Base-by-base conservation (phyloP, 1,284 basidiomycete genomes). In the Entoloma clypeatum region DNA sequence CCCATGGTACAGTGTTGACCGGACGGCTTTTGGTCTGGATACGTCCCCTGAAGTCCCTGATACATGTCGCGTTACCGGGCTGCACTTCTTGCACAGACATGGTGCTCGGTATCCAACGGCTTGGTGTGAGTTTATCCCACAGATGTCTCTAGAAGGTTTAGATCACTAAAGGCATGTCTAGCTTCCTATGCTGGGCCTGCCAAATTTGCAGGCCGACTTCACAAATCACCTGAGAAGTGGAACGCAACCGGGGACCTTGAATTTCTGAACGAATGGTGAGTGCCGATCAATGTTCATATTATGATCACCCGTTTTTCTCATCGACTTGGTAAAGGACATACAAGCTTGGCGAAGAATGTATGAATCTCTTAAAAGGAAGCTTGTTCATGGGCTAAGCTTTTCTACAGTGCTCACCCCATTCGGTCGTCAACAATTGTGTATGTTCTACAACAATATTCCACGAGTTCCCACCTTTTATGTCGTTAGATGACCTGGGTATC, bases 1-100 rank as follows among this genome's bases (percentile, higher is more conserved):
- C 0, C 90, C 90, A 6, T 91, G 87, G 85, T 89, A 84, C 60
- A 87, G 82, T 43, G 80, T 89, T 31, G 68, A 69, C n/a, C 69
- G 67, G 21, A 75, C 70, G 7, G 67, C 74, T 2, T 92, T 90
- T 61, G 89, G 90, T 1, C 53, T 91, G 6, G 71, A 85, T 53
- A 81, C 88, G 0, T 71, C 75, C 7, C 81, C 86, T 0, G 74
- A 78, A 28, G 65, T 80, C 1, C 90, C 90, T 5, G 71, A 81
- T 21, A 72, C 69, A 3, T 92, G 90, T 59, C 63, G 67, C 7
- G 64, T 92, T 33, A 85, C 77, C 27, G 86, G 82, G 7, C 61
- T 90, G 43, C 86, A 91, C 58, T 63, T 90, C 46, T 61, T 92
- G 47, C 86, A 92, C 58, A 72, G 88, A 24, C 85, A 88, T 59